Percentiles rank a stretch among this genome's conserved stretches.
These are phyloP conservation scores for Escallonia rubra DNA, from an alignment of 129 eudicot genomes.

Conservation along the genomic window DNA sequence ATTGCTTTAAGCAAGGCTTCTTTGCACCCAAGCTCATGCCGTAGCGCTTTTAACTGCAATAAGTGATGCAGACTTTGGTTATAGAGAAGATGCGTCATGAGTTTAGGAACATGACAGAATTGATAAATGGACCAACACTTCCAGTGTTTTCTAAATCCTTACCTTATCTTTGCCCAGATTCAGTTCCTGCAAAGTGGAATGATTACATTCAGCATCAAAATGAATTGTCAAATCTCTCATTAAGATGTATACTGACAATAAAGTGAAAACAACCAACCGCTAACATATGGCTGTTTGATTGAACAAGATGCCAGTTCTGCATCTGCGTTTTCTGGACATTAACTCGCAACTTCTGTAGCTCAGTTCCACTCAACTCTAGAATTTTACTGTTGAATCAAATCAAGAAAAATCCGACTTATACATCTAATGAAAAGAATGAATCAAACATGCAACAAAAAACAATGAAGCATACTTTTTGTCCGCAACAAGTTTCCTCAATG, in stretches of 20 bases:
- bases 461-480: conserved; percentile 55
- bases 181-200: conserved; percentile 55
- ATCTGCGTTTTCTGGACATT: conserved; percentile 61
- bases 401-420: neutral
- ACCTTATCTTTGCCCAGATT: conserved; percentile 70
- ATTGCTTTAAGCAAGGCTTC: conserved; percentile 64
- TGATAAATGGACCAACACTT: no score
- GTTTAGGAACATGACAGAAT: neutral
- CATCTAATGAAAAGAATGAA: neutral
- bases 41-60: conserved; percentile 55
- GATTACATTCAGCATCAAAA: neutral
- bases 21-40: conserved; percentile 66
- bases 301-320: conserved; percentile 90
- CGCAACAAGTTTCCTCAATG: conserved; percentile 48
- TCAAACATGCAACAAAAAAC: neutral
- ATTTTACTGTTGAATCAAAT: conserved; percentile 45
- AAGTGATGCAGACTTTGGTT: conserved; percentile 8
- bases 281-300: conserved; percentile 65
- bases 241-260: neutral
- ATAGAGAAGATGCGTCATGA: neutral
- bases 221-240: neutral
- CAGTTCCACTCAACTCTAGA: conserved; percentile 58
- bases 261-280: conserved; percentile 39
- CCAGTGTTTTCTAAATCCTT: conserved; percentile 7
- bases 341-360: conserved; percentile 51